phyloP scores from a whole-genome alignment of 495 filamentous ascomycete genomes.

The Trichodelitschia bisporula region DNA sequence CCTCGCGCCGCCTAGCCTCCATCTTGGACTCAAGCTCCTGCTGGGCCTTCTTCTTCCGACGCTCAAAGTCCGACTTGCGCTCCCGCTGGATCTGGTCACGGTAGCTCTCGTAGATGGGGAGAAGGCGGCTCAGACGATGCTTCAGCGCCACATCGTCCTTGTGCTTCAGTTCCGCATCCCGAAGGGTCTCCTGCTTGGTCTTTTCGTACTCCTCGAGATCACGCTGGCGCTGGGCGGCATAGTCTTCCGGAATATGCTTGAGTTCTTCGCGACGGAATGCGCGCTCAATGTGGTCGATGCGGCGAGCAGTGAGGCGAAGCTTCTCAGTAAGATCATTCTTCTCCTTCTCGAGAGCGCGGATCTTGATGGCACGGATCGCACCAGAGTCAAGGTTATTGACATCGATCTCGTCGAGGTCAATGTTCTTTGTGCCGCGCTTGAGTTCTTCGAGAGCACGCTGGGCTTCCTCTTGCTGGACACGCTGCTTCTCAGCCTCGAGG shows the following conservation, averaged over 20 bases:
- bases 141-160: conserved; percentile 78
- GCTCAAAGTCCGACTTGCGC: conserved; percentile 88
- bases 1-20: conserved; percentile 61
- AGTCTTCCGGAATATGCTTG: conserved; percentile 75
- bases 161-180: conserved; percentile 66
- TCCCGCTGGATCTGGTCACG: conserved; percentile 53
- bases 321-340: conserved; percentile 85
- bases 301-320: conserved; percentile 74
- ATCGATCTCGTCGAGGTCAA: conserved; percentile 56
- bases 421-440: conserved; percentile 50
- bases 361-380: conserved; percentile 76
- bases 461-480: not conserved
- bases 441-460: conserved; percentile 44
- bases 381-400: conserved; percentile 68
- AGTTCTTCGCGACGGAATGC: conserved; percentile 85
- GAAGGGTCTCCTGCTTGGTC: conserved; percentile 46
- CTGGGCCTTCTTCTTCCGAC: conserved; percentile 68
- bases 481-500: conserved; percentile 71
- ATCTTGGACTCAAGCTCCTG: conserved; percentile 76
- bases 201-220: conserved; percentile 64
- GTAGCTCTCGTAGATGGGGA: conserved; percentile 62
- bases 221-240: conserved; percentile 54
- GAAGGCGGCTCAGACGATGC: conserved; percentile 62
- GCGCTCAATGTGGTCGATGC: conserved; percentile 92
- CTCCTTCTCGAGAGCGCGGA: conserved; percentile 87